Percentiles rank a stretch among this genome's conserved stretches.
phyloP scores from a whole-genome alignment of 2,329 filamentous ascomycete genomes.

The Penicillium fuscoglaucum region DNA sequence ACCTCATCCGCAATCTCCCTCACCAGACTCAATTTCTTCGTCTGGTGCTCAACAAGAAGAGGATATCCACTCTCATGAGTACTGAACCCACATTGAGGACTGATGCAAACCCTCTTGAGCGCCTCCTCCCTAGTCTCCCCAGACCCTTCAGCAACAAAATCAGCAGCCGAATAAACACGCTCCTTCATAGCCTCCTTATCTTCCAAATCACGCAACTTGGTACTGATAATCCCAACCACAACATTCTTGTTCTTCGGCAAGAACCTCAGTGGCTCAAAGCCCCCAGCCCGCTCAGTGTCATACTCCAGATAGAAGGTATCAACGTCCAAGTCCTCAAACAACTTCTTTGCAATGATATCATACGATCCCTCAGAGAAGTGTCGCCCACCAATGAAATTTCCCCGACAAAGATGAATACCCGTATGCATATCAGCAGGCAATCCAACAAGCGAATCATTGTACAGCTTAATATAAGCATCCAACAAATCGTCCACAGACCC shows the following conservation, averaged over 20 bases:
- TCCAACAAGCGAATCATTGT: constrained; percentile 68
- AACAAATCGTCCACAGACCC: constrained; percentile 69
- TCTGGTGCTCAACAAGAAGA: constrained; percentile 67
- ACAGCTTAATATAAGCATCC: constrained; percentile 72
- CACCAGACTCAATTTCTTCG: constrained; percentile 69
- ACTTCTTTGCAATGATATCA: constrained; percentile 65
- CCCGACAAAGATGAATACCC: constrained; percentile 71
- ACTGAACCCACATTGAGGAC: constrained; percentile 72
- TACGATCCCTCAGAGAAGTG: constrained; percentile 68
- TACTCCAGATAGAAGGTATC: constrained; percentile 71
- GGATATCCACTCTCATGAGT: constrained; percentile 73
- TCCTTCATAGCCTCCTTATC: constrained; percentile 63
- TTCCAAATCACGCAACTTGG: constrained; percentile 62
- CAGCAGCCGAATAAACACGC: constrained; percentile 61
- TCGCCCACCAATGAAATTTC: constrained; percentile 65
- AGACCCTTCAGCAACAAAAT: constrained; percentile 67
- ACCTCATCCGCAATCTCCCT: constrained; percentile 70
- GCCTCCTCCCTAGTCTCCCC: constrained; percentile 66
- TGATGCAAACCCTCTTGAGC: constrained; percentile 65
- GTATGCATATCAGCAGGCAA: constrained; percentile 70
- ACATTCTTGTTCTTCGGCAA: constrained; percentile 64
- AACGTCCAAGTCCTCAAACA: constrained; percentile 63
- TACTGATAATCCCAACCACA: constrained; percentile 61
- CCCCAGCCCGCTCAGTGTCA: constrained; percentile 64
- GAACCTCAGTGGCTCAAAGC: constrained; percentile 64